A percentile compares a stretch with the other conserved stretches of the same genome.
These are phyloP conservation scores for Rhexocercosporidium sp. DNA, from an alignment of 2,329 filamentous ascomycete species.

Conservation along the genomic window DNA sequence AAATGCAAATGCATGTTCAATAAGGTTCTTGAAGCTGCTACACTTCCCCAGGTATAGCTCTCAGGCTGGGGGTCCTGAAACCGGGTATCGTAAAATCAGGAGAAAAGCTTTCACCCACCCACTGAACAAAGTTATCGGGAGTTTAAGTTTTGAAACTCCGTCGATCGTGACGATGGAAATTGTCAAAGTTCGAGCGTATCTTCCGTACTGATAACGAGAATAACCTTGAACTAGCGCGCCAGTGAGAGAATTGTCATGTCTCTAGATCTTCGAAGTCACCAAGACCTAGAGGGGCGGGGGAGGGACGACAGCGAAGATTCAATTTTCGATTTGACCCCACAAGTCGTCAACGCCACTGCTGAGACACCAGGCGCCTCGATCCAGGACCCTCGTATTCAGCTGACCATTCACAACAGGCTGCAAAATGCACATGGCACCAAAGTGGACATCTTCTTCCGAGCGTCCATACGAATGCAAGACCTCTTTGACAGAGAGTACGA, in stretches of 20 bases:
- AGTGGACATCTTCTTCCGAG: constrained; percentile 5
- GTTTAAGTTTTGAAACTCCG: constrained; percentile 11
- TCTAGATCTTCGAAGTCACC: not conserved
- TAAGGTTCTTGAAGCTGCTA: constrained; percentile 13
- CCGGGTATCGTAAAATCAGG: constrained; percentile 1
- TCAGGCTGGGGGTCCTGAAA: constrained; percentile 23
- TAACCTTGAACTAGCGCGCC: not conserved
- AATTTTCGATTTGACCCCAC: not conserved
- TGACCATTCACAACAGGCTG: not conserved
- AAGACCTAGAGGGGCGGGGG: not conserved
- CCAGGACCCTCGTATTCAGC: constrained; percentile 23
- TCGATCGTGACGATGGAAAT: not conserved
- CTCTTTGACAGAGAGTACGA: not conserved
- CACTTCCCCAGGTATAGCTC: constrained; percentile 1
- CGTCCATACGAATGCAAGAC: constrained; percentile 1
- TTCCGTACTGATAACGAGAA: not conserved
- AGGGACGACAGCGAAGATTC: not conserved
- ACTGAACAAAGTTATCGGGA: not conserved
- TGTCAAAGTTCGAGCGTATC: not conserved
- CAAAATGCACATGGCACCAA: not conserved
- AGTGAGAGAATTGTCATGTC: not conserved
- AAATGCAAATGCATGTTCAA: not conserved
- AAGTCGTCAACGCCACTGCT: constrained; percentile 20
- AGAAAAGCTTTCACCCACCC: not conserved
- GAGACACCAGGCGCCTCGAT: constrained; percentile 26